phyloP scores from a whole-genome alignment of 352 stramenopile species.

The Blastocystis sp. region DNA sequence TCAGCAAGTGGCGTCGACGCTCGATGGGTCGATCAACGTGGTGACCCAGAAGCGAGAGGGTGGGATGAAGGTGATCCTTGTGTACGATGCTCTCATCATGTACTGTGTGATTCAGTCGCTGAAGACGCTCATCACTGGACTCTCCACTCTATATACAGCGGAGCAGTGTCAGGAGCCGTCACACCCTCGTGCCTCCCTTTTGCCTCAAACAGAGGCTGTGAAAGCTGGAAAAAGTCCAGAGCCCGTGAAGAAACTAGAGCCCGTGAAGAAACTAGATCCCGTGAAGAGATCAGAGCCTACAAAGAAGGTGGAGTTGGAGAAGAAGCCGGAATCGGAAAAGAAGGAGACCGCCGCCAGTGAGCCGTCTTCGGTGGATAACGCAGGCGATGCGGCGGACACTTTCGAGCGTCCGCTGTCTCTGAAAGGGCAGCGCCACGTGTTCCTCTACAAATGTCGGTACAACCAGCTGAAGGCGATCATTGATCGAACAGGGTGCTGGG shows the following conservation, averaged over 20 bases:
- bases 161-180: neutral
- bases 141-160: neutral
- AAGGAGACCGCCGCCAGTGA: neutral
- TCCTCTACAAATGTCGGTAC: conserved; percentile 56
- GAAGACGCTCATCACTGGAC: neutral
- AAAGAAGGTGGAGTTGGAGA: neutral
- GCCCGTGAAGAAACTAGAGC: neutral
- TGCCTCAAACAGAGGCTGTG: too few relatives aligned
- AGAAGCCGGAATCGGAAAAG: neutral
- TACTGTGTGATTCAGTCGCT: neutral
- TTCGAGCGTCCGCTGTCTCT: conserved; percentile 49
- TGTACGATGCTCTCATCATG: neutral
- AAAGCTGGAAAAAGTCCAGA: neutral
- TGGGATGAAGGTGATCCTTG: neutral
- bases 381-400: neutral
- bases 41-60: neutral
- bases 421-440: conserved; percentile 51
- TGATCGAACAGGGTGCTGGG: conserved; percentile 34
- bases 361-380: neutral
- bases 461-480: conserved; percentile 31
- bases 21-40: neutral
- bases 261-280: neutral
- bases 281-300: neutral
- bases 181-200: too few relatives aligned
- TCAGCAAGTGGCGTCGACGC: neutral